Evolutionary conservation across 495 filamentous ascomycete species (phyloP), one percentile per base, ranked within the genome.

Genomic region (Aspergillus indologenus): DNA sequence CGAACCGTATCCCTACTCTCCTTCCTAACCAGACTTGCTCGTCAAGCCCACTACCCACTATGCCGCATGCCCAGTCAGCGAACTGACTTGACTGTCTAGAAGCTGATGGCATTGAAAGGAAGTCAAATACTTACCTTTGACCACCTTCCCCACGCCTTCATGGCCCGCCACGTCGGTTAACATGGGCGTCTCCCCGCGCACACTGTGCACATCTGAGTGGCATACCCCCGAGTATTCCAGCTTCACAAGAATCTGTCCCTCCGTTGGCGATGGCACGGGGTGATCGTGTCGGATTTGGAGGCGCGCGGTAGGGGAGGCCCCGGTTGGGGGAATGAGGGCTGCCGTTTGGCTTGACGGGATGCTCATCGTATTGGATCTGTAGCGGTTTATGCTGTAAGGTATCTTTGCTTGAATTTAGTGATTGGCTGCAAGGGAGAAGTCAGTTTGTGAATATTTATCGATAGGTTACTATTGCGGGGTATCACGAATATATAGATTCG

Each of bases 181-280:
- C 76, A 79, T 79, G 7, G 74, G 76, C 19, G 76, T 79, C 29
- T 79, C 71, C 1, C 76, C 74, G 5, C 71, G 70, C 18, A 79
- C 71, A 54, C 74, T 76, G 54, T 78, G 75, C 22, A 77, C 59
- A 63, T 76, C 75, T 15, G 72, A 74, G 67, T 78, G 75, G 40
- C 77, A 77, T 11, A 79, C 69, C 0, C 75, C 75, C 5, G 73
- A 78, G 53, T 59, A 78, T 24, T 75, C 73, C 9, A 79, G 65
- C 46, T 78, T 76, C 15, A 78, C 61, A 15, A 77, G 67, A 3
- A 79, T 46, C 24, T 77, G 74, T 0, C 71, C 71, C 17, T 62
- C 52, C 20, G 62, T 64, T 14, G 77, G 75, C 2, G 7, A 51
- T n/a, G 74, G 75, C 0, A 79, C 61, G 1, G 68, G 70, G 6